Evolutionary conservation across 768 basidiomycete species (phyloP).

Genomic region (Dacryopinax spathularia): DNA sequence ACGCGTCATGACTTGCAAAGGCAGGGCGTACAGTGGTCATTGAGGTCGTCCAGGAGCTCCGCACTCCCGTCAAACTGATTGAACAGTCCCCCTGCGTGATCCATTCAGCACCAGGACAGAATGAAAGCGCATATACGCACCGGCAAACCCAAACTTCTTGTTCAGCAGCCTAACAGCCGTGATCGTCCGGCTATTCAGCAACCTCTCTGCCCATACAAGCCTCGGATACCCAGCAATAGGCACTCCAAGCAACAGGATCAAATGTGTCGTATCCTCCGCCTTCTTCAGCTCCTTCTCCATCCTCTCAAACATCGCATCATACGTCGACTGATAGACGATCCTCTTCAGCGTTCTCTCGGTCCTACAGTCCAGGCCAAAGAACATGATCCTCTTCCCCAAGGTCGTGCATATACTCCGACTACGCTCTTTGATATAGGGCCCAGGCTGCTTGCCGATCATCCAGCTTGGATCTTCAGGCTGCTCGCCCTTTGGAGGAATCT

Average conservation of each 20-base stretch:
- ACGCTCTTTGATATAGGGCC: constrained; percentile 10
- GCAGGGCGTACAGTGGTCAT: constrained; percentile 11
- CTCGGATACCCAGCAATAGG: constrained; percentile 13
- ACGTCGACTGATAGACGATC: constrained; percentile 11
- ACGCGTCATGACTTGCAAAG: neutral
- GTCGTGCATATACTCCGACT: constrained; percentile 11
- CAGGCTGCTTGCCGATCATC: constrained; percentile 6
- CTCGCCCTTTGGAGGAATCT: constrained; percentile 8
- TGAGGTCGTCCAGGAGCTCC: constrained; percentile 12
- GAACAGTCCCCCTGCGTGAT: constrained; percentile 7
- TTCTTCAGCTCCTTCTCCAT: constrained; percentile 8
- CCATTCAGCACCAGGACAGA: neutral
- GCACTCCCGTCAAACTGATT: constrained; percentile 12
- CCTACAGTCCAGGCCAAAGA: constrained; percentile 13
- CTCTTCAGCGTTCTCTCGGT: constrained; percentile 10
- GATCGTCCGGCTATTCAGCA: constrained; percentile 4
- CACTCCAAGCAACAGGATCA: constrained; percentile 11
- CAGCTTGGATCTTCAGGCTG: constrained; percentile 8
- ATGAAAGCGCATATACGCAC: neutral
- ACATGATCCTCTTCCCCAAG: constrained; percentile 11
- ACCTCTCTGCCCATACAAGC: constrained; percentile 5
- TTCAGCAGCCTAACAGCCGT: constrained; percentile 5
- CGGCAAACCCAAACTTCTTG: constrained; percentile 9
- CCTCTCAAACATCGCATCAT: constrained; percentile 11
- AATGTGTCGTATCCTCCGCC: constrained; percentile 8